Evolutionary conservation across 2,329 filamentous ascomycete species (phyloP).

Genomic region (Periglandula ipomoeae): DNA sequence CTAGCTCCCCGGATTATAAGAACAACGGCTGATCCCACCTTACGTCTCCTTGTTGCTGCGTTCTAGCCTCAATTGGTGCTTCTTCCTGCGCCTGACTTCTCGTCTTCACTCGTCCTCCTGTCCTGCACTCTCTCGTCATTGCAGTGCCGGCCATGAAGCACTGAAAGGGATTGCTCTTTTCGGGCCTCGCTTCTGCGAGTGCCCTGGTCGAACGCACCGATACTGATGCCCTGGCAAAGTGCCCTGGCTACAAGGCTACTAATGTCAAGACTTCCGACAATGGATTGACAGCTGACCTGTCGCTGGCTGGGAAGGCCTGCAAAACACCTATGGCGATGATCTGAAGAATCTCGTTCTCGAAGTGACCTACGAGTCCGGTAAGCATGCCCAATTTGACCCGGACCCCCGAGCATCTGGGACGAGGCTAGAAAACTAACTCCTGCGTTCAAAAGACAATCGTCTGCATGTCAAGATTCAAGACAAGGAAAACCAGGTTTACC

Average conservation of each 20-base stretch:
- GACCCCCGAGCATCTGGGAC: no score
- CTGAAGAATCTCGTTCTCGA: slow-evolving; percentile 56
- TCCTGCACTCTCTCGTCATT: not conserved
- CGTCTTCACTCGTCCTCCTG: not conserved
- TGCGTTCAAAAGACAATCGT: slow-evolving; percentile 41
- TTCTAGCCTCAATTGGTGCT: no score
- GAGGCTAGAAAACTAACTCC: not conserved
- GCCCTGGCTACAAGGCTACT: slow-evolving; percentile 59
- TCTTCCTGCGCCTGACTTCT: no score
- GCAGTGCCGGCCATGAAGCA: slow-evolving; percentile 11
- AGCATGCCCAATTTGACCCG: slow-evolving; percentile 23
- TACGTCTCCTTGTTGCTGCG: no score
- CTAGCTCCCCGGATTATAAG: not conserved
- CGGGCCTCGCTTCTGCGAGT: slow-evolving; percentile 13
- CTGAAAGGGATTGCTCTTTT: slow-evolving; percentile 11
- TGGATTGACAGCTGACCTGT: slow-evolving; percentile 60
- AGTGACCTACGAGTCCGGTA: slow-evolving; percentile 35
- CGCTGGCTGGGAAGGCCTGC: slow-evolving; percentile 60
- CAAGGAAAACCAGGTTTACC: slow-evolving; percentile 58
- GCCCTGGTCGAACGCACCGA: slow-evolving; percentile 7
- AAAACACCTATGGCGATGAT: slow-evolving; percentile 73
- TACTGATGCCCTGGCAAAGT: slow-evolving; percentile 29
- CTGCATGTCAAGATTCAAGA: slow-evolving; percentile 70
- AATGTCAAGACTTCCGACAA: slow-evolving; percentile 43
- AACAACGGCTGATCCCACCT: not conserved